Percentiles rank a stretch among this genome's conserved stretches.
Evolutionary conservation across 192 early-diverging fungal genomes (phyloP).

Genomic region (Linnemannia exigua): DNA sequence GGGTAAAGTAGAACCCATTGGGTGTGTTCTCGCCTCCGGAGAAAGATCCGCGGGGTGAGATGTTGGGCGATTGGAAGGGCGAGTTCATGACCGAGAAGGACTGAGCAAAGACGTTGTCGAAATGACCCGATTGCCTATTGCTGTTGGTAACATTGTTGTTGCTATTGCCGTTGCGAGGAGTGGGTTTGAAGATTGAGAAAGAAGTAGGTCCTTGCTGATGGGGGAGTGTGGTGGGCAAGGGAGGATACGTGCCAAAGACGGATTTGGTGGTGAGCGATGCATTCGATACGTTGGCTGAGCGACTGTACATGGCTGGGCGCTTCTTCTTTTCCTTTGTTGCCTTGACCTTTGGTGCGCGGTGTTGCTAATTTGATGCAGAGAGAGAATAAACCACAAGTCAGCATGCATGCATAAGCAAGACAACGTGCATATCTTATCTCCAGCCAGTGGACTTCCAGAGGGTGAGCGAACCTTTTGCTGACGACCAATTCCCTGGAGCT

Average conservation of each 20-base stretch:
- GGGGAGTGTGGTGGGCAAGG: conserved; percentile 10
- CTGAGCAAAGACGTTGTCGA: conserved; percentile 27
- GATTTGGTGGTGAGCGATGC: conserved; percentile 32
- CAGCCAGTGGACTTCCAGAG: background rate
- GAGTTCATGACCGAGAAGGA: conserved; percentile 21
- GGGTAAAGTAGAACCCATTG: background rate
- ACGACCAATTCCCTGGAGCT: conserved; percentile 28
- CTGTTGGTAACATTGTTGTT: conserved; percentile 2
- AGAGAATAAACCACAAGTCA: background rate
- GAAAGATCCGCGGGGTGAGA: conserved; percentile 39
- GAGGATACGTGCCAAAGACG: conserved; percentile 40
- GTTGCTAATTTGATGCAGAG: background rate
- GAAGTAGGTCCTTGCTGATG: background rate
- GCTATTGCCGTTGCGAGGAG: background rate
- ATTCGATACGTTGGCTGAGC: conserved; percentile 35
- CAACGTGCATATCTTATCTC: background rate
- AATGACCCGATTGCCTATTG: conserved; percentile 22
- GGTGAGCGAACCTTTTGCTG: conserved; percentile 18
- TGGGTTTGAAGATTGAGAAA: conserved; percentile 35
- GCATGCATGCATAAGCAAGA: background rate
- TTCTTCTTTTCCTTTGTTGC: conserved; percentile 28
- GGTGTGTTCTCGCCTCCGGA: conserved; percentile 25
- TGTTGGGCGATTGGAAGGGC: conserved; percentile 23
- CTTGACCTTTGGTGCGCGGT: conserved; percentile 4
- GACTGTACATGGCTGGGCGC: conserved; percentile 21